Base-by-base conservation (phyloP, 768 basidiomycete species). In the Lactarius quietus region DNA sequence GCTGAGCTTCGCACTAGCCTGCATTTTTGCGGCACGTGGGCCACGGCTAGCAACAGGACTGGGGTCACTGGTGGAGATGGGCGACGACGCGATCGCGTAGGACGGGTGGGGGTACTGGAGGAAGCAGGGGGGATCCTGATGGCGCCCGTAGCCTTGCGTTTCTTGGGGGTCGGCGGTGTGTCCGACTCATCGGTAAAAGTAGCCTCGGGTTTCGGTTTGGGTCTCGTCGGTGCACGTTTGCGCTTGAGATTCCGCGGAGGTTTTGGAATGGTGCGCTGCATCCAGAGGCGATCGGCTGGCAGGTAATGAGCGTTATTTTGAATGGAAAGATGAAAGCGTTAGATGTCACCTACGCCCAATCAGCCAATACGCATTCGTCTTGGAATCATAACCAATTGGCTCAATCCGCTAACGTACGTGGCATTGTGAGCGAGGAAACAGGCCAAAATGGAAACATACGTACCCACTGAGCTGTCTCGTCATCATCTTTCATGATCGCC, bases 321-420 rank as follows among this genome's bases (percentile, higher is more conserved):
- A 60, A 51, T 33, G 62, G 29, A 59, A 52, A 57, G 35, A 23
- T 14, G 28, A 35, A 20, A n/a, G 23, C 28, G 33, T 39, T 54
- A 57, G n/a, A 51, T 57, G 38, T 9, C 23, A 78, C 82, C 41
- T 76, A 89, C 89, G 82, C 51, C 93, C 92, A 68, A 95, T 90
- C 28, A 93, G 75, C 92, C 92, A 93, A 72, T 93, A 94, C 0
- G 88, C 86, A 73, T 93, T 92, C 8, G 78, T 79, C 72, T 87
- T 87, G 45, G 83, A 82, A 70, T 94, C 93, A 69, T 90, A 92
- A 7, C 93, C 93, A 66, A 94, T 84, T 10, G 93, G 92, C 71
- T 93, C 90, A 62, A 89, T 85, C 29, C 93, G 88, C 93, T 95
- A 63, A 43, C 6, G 20, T 54, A 29, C 6, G 48, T 58, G 63